These are phyloP conservation scores for Hydrangea macrophylla DNA, from an alignment of 148 eudicot genomes.

Conservation along the genomic window DNA sequence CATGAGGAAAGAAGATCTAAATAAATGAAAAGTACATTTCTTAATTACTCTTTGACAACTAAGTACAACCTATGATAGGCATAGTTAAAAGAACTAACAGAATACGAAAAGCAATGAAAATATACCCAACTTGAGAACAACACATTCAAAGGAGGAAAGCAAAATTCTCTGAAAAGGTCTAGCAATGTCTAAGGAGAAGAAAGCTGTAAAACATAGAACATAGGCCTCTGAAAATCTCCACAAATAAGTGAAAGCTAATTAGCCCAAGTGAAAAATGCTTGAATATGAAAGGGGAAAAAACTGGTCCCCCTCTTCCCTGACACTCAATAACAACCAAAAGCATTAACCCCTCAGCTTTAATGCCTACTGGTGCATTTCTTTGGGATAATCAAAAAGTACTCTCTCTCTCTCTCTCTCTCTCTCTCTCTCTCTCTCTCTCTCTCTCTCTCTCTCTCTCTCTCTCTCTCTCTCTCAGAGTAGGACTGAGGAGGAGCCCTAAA, in stretches of 20 bases:
- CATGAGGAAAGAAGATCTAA: neutral
- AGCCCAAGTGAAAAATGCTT: slow-evolving; percentile 40
- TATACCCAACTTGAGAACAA: slow-evolving; percentile 27
- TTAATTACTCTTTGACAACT: neutral
- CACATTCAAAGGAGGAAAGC: slow-evolving; percentile 33
- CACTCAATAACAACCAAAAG: slow-evolving; percentile 53
- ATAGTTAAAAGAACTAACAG: slow-evolving; percentile 6
- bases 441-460: neutral
- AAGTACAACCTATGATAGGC: slow-evolving; percentile 11
- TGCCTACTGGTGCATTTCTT: slow-evolving; percentile 55
- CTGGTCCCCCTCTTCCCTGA: slow-evolving; percentile 62
- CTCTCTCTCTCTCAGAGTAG: neutral
- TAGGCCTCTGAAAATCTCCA: slow-evolving; percentile 52
- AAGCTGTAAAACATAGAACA: slow-evolving; percentile 43
- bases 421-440: neutral
- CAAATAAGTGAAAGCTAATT: slow-evolving; percentile 34
- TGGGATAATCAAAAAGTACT: slow-evolving; percentile 66
- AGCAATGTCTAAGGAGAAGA: slow-evolving; percentile 29
- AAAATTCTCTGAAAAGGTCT: slow-evolving; percentile 27
- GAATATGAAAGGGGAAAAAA: slow-evolving; percentile 54
- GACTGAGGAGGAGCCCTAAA: no score
- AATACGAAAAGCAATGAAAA: slow-evolving; percentile 4
- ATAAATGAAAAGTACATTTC: slow-evolving; percentile 5
- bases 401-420: neutral
- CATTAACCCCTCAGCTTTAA: slow-evolving; percentile 42